These are phyloP conservation scores for Talaromyces sp. DNA, from an alignment of 2,329 filamentous ascomycete species.

Conservation along the genomic window DNA sequence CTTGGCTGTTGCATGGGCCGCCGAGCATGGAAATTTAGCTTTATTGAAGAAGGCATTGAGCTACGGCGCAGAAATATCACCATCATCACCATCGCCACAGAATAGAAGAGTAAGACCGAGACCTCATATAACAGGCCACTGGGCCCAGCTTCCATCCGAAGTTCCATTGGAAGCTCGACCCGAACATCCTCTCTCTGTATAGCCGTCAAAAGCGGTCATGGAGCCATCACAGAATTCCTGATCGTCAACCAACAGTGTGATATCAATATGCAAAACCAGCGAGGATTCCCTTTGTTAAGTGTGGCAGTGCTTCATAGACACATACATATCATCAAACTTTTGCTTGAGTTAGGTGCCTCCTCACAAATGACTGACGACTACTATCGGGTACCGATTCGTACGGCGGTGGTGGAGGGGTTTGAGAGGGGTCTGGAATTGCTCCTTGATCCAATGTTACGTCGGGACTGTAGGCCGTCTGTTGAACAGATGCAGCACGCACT, in stretches of 20 bases:
- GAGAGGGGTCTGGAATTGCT: background rate
- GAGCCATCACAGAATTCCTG: background rate
- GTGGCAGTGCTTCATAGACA: background rate
- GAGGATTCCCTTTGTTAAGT: background rate
- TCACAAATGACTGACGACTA: background rate
- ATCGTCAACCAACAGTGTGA: background rate
- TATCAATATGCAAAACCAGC: background rate
- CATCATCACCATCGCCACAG: background rate
- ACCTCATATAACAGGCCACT: background rate
- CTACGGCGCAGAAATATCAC: background rate
- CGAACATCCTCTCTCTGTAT: background rate
- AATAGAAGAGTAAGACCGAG: background rate
- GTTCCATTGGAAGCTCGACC: background rate
- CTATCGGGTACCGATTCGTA: background rate
- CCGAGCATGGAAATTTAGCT: background rate
- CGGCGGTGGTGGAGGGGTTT: background rate
- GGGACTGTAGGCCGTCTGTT: background rate
- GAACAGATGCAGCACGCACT: background rate
- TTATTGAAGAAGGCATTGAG: background rate
- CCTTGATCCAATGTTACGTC: background rate
- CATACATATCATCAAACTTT: background rate
- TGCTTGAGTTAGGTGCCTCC: background rate
- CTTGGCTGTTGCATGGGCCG: background rate
- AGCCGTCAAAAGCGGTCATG: background rate
- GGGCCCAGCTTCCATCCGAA: background rate